phyloP scores from a whole-genome alignment of 371 early-diverging fungal genomes.

The Fennellomyces sp. region DNA sequence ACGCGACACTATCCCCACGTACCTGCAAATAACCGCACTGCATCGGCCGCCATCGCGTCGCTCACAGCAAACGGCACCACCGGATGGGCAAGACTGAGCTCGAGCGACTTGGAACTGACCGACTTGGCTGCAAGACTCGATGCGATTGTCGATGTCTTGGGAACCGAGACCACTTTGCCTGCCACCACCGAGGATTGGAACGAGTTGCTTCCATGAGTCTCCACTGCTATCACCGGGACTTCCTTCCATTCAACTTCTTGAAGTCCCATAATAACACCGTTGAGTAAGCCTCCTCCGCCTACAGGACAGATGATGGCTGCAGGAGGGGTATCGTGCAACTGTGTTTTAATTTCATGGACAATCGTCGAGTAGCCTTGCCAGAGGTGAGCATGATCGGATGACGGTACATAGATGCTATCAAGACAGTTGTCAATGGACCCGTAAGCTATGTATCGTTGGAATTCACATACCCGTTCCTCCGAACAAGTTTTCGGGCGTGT shows the following conservation, averaged over 20 bases:
- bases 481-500: slow-evolving; percentile 54
- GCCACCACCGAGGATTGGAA: slow-evolving; percentile 69
- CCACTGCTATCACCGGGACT: slow-evolving; percentile 74
- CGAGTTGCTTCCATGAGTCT: slow-evolving; percentile 74
- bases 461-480: slow-evolving; percentile 49
- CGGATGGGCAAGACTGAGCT: slow-evolving; percentile 59
- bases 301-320: slow-evolving; percentile 71
- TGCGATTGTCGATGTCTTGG: slow-evolving; percentile 59
- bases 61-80: slow-evolving; percentile 66
- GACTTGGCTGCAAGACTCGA: slow-evolving; percentile 55
- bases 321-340: slow-evolving; percentile 59
- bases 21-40: slow-evolving; percentile 61
- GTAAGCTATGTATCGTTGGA: not conserved
- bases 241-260: slow-evolving; percentile 63
- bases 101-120: slow-evolving; percentile 56
- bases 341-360: slow-evolving; percentile 64
- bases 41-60: slow-evolving; percentile 63
- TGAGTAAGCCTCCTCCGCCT: slow-evolving; percentile 74
- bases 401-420: slow-evolving; percentile 63
- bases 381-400: slow-evolving; percentile 62
- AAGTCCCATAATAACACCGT: slow-evolving; percentile 69
- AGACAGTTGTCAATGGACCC: not conserved
- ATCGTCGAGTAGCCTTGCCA: slow-evolving; percentile 70
- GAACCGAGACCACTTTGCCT: slow-evolving; percentile 56
- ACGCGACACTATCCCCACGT: slow-evolving; percentile 4